Evolutionary conservation across 768 basidiomycete species (phyloP).

Genomic region (Naematelia encephala): DNA sequence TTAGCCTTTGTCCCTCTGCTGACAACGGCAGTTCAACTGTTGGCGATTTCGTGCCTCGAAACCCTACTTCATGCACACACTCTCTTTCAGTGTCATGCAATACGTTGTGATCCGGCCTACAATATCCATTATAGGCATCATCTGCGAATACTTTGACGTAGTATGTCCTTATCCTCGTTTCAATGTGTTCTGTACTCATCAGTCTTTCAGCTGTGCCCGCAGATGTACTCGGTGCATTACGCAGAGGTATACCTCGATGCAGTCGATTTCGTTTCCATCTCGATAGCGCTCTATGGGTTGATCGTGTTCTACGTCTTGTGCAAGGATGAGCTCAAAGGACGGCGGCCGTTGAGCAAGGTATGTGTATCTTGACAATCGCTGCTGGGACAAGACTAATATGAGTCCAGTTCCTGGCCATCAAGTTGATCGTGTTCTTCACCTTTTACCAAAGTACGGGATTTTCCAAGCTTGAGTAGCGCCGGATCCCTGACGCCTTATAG

Average conservation of each 20-base stretch:
- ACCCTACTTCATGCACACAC: conserved; percentile 69
- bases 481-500: background rate
- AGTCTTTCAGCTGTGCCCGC: conserved; percentile 22
- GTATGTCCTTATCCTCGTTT: conserved; percentile 12
- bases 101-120: conserved; percentile 72
- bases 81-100: conserved; percentile 81
- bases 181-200: background rate
- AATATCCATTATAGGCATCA: conserved; percentile 71
- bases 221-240: conserved; percentile 32
- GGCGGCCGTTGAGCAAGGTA: conserved; percentile 69
- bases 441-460: conserved; percentile 75
- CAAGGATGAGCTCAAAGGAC: conserved; percentile 70
- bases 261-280: conserved; percentile 77
- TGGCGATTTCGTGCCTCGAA: conserved; percentile 57
- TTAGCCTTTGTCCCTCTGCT: too few relatives aligned
- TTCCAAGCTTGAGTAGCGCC: background rate
- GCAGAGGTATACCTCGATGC: conserved; percentile 52
- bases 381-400: background rate
- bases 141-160: conserved; percentile 66
- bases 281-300: conserved; percentile 82
- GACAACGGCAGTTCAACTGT: conserved; percentile 64
- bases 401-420: conserved; percentile 68
- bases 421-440: conserved; percentile 74
- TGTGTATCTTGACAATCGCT: background rate
- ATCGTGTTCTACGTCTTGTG: conserved; percentile 78